phyloP scores from a whole-genome alignment of 768 basidiomycete species.

The Macrolepiota dolichaula region DNA sequence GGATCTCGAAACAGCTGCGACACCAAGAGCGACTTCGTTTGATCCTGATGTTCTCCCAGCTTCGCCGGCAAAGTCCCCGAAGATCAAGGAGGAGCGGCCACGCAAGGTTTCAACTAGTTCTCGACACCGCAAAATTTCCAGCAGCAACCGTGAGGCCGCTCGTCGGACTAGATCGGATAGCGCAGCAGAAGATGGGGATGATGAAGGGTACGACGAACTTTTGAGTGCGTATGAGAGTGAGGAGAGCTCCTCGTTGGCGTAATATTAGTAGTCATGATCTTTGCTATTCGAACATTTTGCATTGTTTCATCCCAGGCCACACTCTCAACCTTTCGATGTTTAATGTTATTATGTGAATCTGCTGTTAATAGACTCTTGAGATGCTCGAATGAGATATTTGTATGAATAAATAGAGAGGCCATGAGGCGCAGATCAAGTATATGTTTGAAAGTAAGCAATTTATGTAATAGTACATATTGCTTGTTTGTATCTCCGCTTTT shows the following conservation, averaged over 20 bases:
- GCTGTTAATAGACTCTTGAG: no score
- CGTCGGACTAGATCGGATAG: conserved; percentile 48
- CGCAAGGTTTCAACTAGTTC: conserved; percentile 32
- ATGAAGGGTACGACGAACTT: conserved; percentile 73
- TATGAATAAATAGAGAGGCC: no score
- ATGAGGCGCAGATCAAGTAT: no score
- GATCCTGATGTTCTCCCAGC: conserved; percentile 29
- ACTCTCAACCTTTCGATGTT: not conserved
- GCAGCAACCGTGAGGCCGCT: conserved; percentile 32
- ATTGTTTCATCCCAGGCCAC: not conserved
- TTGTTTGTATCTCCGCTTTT: no score
- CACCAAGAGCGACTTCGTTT: conserved; percentile 56
- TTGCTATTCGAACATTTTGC: not conserved
- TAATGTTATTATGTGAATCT: no score
- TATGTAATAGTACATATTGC: no score
- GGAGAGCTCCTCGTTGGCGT: conserved; percentile 25
- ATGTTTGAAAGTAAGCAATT: no score
- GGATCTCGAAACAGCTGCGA: conserved; percentile 43
- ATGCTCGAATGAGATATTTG: no score
- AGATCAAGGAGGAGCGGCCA: conserved; percentile 23
- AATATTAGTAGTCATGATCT: not conserved
- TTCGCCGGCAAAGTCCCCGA: conserved; percentile 25
- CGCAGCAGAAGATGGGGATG: conserved; percentile 74
- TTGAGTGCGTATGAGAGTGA: conserved; percentile 83
- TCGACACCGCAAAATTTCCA: conserved; percentile 46